These are phyloP conservation scores for Brassica cretica DNA, from an alignment of 345 rosid species.

Conservation along the genomic window DNA sequence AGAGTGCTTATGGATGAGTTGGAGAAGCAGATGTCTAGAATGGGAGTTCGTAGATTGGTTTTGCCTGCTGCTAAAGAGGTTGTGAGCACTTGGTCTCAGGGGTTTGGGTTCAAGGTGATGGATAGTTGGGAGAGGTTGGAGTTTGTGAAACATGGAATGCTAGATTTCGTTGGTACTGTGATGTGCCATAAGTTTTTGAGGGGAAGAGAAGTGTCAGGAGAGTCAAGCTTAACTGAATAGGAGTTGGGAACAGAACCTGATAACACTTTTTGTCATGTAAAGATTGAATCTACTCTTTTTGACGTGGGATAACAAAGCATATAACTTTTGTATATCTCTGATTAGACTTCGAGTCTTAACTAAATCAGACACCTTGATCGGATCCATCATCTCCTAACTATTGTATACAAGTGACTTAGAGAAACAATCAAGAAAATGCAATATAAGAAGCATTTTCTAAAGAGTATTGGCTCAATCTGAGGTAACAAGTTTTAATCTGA, in stretches of 20 bases:
- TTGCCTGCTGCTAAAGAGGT: conserved; percentile 45
- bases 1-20: conserved; percentile 53
- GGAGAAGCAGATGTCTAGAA: conserved; percentile 53
- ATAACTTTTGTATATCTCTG: neutral
- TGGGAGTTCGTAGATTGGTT: conserved; percentile 49
- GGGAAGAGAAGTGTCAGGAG: conserved; percentile 7
- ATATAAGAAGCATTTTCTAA: neutral
- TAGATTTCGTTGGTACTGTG: conserved; percentile 46
- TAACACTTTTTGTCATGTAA: neutral
- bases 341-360: neutral
- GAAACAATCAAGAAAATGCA: neutral
- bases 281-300: neutral
- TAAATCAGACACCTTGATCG: neutral
- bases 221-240: conserved; percentile 23
- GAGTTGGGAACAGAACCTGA: neutral
- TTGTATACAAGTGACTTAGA: neutral
- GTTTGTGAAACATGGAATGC: conserved; percentile 28
- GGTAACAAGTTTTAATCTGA: neutral
- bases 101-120: conserved; percentile 49
- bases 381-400: neutral
- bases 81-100: conserved; percentile 46
- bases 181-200: conserved; percentile 45
- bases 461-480: neutral
- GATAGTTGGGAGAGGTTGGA: conserved; percentile 30
- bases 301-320: neutral